Percentiles rank a stretch among this genome's conserved stretches.
Conservation (phyloP, 2,329 filamentous ascomycete species). For the Pyrenochaeta sp. region DNA sequence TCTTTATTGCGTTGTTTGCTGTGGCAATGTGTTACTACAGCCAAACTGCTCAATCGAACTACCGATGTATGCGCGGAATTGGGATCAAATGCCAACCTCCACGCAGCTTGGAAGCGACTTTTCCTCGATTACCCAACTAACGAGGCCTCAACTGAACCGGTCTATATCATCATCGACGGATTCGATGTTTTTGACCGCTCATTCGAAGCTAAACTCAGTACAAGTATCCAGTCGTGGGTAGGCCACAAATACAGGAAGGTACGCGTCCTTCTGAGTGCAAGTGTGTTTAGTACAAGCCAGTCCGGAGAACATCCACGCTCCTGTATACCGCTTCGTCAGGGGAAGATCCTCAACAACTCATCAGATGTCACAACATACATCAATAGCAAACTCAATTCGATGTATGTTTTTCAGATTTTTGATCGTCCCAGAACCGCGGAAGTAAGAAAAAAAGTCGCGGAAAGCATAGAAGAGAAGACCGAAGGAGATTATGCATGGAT, state of each 20-base stretch:
- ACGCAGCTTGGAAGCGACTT: background rate
- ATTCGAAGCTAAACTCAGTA: background rate
- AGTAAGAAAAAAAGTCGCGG: background rate
- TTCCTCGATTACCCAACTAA: background rate
- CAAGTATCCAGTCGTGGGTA: background rate
- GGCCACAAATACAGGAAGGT: background rate
- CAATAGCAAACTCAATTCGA: background rate
- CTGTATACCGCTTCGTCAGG: background rate
- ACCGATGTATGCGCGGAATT: background rate
- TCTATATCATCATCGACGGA: background rate
- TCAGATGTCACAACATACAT: background rate
- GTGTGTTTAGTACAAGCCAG: no score
- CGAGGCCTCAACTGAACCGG: background rate
- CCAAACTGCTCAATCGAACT: background rate
- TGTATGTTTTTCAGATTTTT: background rate
- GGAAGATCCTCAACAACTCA: background rate
- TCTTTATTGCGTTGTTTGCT: background rate
- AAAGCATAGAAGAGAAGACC: background rate
- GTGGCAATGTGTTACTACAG: background rate
- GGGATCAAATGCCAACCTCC: background rate
- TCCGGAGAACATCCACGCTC: background rate
- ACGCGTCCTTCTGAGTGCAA: background rate
- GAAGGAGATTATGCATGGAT: background rate
- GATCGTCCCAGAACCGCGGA: background rate
- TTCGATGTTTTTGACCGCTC: background rate